Conservation (phyloP, 306 rosid species). For the Elaeagnus macrophylla region DNA sequence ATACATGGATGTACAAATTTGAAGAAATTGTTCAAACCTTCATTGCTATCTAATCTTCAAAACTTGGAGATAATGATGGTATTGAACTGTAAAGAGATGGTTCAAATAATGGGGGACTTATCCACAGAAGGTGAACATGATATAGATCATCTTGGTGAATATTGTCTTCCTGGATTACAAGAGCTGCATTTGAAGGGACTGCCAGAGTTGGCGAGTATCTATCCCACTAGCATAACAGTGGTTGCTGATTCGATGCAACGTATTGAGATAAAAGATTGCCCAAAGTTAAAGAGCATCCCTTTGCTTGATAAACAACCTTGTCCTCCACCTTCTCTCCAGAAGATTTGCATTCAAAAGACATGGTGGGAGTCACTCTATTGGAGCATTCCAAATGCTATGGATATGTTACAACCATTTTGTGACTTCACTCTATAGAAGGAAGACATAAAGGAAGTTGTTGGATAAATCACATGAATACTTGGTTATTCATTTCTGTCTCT, state of each 20-base stretch:
- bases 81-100: not conserved
- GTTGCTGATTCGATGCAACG: not conserved
- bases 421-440: not conserved
- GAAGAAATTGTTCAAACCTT: not conserved
- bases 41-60: not conserved
- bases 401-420: not conserved
- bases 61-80: not conserved
- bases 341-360: not conserved
- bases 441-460: no score
- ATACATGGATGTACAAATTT: not conserved
- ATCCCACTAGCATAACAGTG: not conserved
- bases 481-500: no score
- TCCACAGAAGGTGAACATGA: not conserved
- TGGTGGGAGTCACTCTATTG: conserved; percentile 15
- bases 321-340: conserved; percentile 1
- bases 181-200: not conserved
- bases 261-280: not conserved
- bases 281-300: conserved; percentile 1
- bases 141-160: no score
- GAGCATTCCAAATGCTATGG: conserved; percentile 9
- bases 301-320: not conserved
- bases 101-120: conserved; percentile 1
- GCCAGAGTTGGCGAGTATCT: conserved; percentile 5
- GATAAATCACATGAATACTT: no score
- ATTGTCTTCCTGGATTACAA: conserved; percentile 11